Base-by-base conservation (phyloP, 805 yeast species). In the Ogataea chonburiensis region DNA sequence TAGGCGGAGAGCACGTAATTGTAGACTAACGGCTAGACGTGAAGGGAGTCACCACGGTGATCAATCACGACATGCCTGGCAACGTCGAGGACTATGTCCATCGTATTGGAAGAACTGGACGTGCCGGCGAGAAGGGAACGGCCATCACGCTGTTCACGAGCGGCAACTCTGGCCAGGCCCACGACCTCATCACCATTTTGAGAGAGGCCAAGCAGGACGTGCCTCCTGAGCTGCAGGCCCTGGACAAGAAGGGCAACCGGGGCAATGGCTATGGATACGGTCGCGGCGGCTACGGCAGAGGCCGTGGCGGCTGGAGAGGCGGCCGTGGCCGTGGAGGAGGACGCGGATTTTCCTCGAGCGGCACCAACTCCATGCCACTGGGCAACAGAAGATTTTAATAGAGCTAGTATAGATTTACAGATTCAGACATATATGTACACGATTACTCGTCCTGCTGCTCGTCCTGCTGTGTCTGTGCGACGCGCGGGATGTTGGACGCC, bases 81-180 rank as follows among this genome's bases (percentile, higher is more conserved):
- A 91, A 91, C 70, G 86, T 89, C 61, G 98, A 93, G 74, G 98
- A 93, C 71, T 91, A 91, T 64, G 97, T 91, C 47, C 98, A 91
- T 67, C 81, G 98, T 72, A 93, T 91, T 60, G 98, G 98, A 67
- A 89, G 97, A 79, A 89, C 98, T 49, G 98, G 98, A 64, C 87
- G 98, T 78, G 98, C 97, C 51, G 98, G 98, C 64, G 81, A 88
- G 46, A 73, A 75, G 46, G 98, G 98, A 76, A 89, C 93, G 45
- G 97, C 98, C 38, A 78, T 88, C 50, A 86, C 98, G 7, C 79
- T 91, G 64, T 93, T 93, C 77, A 87, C 97, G 42, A 84, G 79
- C 48, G 89, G 73, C 49, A 86, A 88, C 73, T 71, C 86, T 53
- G 79, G 83, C 68, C 77, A 88, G 66, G 97, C 98, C 52, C 84